Percentiles rank a stretch among this genome's conserved stretches.
These are phyloP conservation scores for Cenchrus purpureus DNA, from an alignment of 176 grass and related monocot genomes.

Conservation along the genomic window DNA sequence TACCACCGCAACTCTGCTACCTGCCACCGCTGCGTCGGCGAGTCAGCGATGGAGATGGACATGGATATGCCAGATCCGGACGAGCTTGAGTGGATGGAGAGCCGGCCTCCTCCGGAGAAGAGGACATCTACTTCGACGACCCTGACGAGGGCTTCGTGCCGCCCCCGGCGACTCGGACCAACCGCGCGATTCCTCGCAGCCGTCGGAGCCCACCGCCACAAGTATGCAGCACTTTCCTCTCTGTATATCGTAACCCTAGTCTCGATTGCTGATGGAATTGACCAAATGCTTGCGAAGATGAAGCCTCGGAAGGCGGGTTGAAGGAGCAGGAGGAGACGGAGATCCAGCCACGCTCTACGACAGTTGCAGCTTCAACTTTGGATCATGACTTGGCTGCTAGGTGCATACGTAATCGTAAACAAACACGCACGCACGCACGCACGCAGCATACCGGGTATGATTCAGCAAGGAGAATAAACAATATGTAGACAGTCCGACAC, in stretches of 20 bases:
- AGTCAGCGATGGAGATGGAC: constrained; percentile 55
- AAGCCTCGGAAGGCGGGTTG: constrained; percentile 23
- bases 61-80: constrained; percentile 76
- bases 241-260: background rate
- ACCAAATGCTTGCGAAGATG: constrained; percentile 27
- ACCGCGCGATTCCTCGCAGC: background rate
- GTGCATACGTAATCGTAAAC: background rate
- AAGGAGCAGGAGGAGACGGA: constrained; percentile 62
- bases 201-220: background rate
- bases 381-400: background rate
- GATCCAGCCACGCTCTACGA: background rate
- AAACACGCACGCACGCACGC: background rate
- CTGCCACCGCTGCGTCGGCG: constrained; percentile 32
- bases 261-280: background rate
- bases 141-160: constrained; percentile 19
- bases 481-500: background rate
- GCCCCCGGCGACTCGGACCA: background rate
- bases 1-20: constrained; percentile 21
- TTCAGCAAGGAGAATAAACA: constrained; percentile 1
- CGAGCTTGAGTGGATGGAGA: constrained; percentile 93
- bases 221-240: constrained; percentile 21
- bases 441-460: background rate
- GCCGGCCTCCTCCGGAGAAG: constrained; percentile 49
- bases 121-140: constrained; percentile 35
- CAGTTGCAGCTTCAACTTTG: background rate